Evolutionary conservation across 352 stramenopile genomes (phyloP).

Genomic region (Globisporangium carolinianum): DNA sequence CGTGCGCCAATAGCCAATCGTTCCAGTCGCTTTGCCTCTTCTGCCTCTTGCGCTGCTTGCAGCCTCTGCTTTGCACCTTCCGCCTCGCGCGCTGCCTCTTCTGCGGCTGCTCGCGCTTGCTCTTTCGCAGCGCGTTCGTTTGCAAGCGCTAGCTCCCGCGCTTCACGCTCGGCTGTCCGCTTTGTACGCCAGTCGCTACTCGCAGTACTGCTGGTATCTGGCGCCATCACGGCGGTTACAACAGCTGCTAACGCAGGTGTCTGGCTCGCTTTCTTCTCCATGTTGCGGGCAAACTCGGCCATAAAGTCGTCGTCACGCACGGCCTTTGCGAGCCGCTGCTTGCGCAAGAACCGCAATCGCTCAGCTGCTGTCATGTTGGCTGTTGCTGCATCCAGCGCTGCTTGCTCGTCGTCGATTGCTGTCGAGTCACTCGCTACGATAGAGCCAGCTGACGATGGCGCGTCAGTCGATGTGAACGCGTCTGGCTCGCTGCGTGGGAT

Average conservation of each 20-base stretch:
- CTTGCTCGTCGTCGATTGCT: slow-evolving; percentile 12
- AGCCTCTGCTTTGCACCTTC: not conserved
- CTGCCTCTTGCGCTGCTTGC: not conserved
- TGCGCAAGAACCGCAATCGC: slow-evolving; percentile 50
- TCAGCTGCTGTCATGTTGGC: slow-evolving; percentile 54
- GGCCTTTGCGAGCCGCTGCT: slow-evolving; percentile 43
- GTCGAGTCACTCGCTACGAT: not conserved
- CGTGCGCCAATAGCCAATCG: not conserved
- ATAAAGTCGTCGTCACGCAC: slow-evolving; percentile 56
- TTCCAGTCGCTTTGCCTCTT: slow-evolving; percentile 3
- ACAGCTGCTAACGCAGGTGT: slow-evolving; percentile 12
- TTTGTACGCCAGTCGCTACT: slow-evolving; percentile 11
- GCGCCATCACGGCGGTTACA: slow-evolving; percentile 2
- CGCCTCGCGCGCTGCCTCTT: not conserved
- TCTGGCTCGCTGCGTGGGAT: slow-evolving; percentile 14
- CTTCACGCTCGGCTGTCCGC: slow-evolving; percentile 6
- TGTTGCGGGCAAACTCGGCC: slow-evolving; percentile 55
- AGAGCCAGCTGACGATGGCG: no score
- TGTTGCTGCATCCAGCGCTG: slow-evolving; percentile 40
- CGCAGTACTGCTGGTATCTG: slow-evolving; percentile 14
- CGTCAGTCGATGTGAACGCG: not conserved
- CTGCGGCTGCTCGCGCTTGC: not conserved
- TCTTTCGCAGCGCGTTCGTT: slow-evolving; percentile 2
- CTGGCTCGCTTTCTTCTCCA: slow-evolving; percentile 54
- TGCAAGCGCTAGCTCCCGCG: not conserved